Evolutionary conservation across 1,139 yeast genomes (phyloP).

Genomic region (Hansenula sp.): DNA sequence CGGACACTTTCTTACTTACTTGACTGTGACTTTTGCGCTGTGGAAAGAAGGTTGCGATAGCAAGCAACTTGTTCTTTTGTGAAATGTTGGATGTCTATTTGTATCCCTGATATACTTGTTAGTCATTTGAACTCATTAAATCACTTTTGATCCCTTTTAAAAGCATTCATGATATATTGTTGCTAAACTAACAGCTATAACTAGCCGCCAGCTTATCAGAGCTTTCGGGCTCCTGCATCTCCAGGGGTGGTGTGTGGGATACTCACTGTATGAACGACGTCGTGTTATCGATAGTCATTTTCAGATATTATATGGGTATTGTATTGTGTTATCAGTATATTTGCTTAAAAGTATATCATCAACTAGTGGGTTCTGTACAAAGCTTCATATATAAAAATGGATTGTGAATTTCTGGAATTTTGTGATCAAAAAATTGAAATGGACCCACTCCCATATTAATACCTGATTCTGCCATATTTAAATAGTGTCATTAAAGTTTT

Average conservation of each 20-base stretch:
- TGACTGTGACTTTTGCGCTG: conserved; percentile 28
- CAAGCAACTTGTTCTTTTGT: conserved; percentile 15
- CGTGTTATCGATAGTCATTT: conserved; percentile 4
- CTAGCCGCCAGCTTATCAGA: no score
- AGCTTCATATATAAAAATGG: no score
- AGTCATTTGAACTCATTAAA: neutral
- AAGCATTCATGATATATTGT: no score
- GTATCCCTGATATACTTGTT: neutral
- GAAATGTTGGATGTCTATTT: conserved; percentile 1
- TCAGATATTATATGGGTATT: no score
- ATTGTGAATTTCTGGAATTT: no score
- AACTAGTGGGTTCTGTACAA: neutral
- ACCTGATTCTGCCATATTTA: no score
- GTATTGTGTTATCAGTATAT: no score
- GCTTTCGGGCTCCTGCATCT: no score
- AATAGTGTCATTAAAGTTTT: no score
- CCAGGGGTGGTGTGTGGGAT: neutral
- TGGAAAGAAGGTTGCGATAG: conserved; percentile 19
- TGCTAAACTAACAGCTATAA: no score
- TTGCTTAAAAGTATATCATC: neutral
- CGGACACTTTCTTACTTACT: conserved; percentile 23
- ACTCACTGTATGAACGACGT: conserved; percentile 1
- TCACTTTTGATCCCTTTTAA: neutral
- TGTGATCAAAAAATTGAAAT: no score
- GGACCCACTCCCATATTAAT: no score